Conservation (phyloP, 1,284 basidiomycete species). For the Tilletia indica region DNA sequence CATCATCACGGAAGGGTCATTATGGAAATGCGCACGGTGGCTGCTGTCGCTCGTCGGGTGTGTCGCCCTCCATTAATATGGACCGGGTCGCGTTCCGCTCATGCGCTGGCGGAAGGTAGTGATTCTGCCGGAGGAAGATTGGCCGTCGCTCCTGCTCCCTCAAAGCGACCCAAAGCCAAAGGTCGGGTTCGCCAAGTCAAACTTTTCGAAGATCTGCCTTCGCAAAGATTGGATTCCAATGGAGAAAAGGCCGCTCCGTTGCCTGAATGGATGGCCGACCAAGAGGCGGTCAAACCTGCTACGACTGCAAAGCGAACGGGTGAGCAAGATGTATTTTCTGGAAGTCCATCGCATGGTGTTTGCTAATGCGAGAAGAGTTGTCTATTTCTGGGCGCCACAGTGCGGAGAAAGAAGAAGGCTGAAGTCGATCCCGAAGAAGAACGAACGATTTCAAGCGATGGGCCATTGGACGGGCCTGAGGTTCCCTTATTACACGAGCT, state of each 20-base stretch:
- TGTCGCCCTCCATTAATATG: too few relatives aligned
- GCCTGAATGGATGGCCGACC: not conserved
- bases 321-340: slow-evolving; percentile 1
- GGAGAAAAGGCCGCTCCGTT: not conserved
- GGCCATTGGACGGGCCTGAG: not conserved
- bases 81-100: too few relatives aligned
- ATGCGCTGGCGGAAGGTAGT: too few relatives aligned
- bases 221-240: not conserved
- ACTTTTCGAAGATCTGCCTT: not conserved
- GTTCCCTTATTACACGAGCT: not conserved
- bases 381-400: not conserved
- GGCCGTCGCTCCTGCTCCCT: too few relatives aligned
- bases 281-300: too few relatives aligned
- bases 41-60: too few relatives aligned
- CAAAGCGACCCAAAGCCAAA: not conserved
- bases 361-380: too few relatives aligned
- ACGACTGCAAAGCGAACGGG: slow-evolving; percentile 3
- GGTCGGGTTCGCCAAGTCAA: slow-evolving; percentile 5
- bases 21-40: too few relatives aligned
- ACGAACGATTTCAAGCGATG: not conserved
- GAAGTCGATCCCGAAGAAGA: not conserved
- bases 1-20: too few relatives aligned
- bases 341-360: not conserved
- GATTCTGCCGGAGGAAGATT: too few relatives aligned
- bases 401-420: not conserved